Evolutionary conservation across 805 yeast species (phyloP).

Genomic region (Pichia exigua): DNA sequence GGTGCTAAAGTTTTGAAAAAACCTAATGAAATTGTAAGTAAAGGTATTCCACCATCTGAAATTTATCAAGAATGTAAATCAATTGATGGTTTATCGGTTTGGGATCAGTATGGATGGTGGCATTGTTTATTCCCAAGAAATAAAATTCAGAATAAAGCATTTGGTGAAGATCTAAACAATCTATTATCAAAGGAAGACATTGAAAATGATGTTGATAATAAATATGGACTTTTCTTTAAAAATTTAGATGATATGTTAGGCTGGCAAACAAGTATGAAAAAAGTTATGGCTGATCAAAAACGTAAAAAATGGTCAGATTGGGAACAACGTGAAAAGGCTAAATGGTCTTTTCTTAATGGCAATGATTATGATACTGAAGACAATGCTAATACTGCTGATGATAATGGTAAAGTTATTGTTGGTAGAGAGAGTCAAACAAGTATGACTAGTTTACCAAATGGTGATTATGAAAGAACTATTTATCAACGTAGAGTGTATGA

Average conservation of each 20-base stretch:
- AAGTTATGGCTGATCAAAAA: constrained; percentile 34
- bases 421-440: constrained; percentile 33
- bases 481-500: constrained; percentile 1
- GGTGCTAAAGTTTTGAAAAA: constrained; percentile 4
- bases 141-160: constrained; percentile 15
- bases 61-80: constrained; percentile 58
- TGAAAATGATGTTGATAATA: constrained; percentile 30
- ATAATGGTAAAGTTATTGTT: constrained; percentile 19
- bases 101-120: constrained; percentile 86
- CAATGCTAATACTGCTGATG: background rate
- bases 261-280: constrained; percentile 56
- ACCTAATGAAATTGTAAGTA: constrained; percentile 20
- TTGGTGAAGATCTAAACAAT: background rate
- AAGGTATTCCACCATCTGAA: constrained; percentile 29
- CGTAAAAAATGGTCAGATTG: constrained; percentile 18
- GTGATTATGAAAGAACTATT: constrained; percentile 32
- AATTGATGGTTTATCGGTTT: constrained; percentile 60
- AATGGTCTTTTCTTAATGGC: constrained; percentile 17
- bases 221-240: constrained; percentile 55
- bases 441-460: constrained; percentile 33
- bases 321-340: constrained; percentile 18
- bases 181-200: constrained; percentile 54
- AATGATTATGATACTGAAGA: background rate
- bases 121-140: constrained; percentile 74
- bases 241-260: constrained; percentile 57